Evolutionary conservation across 176 grass and related monocot species (phyloP).

Genomic region (Thinopyrum elongatum): DNA sequence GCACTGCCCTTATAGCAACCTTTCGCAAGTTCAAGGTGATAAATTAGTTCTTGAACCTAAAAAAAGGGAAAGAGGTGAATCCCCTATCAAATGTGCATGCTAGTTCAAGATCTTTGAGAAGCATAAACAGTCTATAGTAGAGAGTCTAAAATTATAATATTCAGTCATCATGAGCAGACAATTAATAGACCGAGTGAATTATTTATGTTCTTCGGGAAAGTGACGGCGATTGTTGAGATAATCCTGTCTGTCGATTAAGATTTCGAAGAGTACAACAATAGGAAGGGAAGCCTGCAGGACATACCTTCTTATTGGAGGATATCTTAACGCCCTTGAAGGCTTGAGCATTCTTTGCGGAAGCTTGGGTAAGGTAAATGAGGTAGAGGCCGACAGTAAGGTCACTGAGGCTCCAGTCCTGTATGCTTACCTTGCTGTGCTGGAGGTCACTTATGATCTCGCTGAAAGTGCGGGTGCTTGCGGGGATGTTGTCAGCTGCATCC

Average conservation of each 20-base stretch:
- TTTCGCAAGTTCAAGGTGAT: conserved; percentile 84
- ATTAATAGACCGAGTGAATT: not conserved
- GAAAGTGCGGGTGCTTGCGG: conserved; percentile 54
- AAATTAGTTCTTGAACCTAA: conserved; percentile 88
- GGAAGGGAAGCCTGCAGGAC: conserved; percentile 1
- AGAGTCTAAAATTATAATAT: not conserved
- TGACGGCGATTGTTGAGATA: not conserved
- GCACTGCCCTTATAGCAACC: conserved; percentile 79
- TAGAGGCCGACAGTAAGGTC: conserved; percentile 88
- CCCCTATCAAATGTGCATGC: not conserved
- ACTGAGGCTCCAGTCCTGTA: conserved; percentile 91
- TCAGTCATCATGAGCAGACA: not conserved
- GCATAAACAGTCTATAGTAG: not conserved
- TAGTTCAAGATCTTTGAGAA: conserved; percentile 6
- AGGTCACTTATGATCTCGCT: conserved; percentile 79
- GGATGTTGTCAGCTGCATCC: conserved; percentile 50
- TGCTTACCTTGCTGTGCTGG: conserved; percentile 82
- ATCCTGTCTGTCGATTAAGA: not conserved
- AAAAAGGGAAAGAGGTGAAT: conserved; percentile 14
- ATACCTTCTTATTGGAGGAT: conserved; percentile 61
- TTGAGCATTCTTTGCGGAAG: conserved; percentile 58
- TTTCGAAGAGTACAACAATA: not conserved
- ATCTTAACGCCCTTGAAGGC: conserved; percentile 82
- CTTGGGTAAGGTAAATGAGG: conserved; percentile 92
- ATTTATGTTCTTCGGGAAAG: not conserved